Conservation (phyloP, 2,329 filamentous ascomycete genomes). For the Xylariaceae sp. region DNA sequence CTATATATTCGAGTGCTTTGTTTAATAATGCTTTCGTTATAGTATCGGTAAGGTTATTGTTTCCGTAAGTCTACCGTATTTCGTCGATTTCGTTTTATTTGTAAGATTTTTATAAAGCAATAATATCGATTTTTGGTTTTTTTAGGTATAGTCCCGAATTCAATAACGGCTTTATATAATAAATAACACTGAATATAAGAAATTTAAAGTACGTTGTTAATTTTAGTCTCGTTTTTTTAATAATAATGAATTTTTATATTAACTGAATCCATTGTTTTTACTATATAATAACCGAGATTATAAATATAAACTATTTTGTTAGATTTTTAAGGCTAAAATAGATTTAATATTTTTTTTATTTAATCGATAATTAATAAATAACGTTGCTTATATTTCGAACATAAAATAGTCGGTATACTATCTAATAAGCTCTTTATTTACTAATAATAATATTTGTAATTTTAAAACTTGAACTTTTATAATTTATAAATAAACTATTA, state of each 20-base stretch:
- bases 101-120: not conserved
- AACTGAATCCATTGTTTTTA: not conserved
- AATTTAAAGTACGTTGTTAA: not conserved
- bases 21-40: conserved; percentile 1
- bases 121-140: conserved; percentile 1
- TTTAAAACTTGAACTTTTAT: not conserved
- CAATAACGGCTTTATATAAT: not conserved
- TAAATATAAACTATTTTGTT: too few species aligned
- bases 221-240: not conserved
- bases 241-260: not conserved
- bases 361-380: not conserved
- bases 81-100: conserved; percentile 1
- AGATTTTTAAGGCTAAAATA: too few species aligned
- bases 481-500: too few species aligned
- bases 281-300: not conserved
- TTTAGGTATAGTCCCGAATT: too few species aligned
- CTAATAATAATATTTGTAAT: not conserved
- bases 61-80: not conserved
- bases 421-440: too few species aligned
- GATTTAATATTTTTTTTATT: too few species aligned
- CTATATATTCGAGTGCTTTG: not conserved
- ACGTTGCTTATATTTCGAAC: not conserved
- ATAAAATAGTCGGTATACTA: not conserved
- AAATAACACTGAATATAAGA: not conserved
- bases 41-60: too few species aligned